Evolutionary conservation across 257 asterid genomes (phyloP).

Genomic region (Nicotiana benthamiana): DNA sequence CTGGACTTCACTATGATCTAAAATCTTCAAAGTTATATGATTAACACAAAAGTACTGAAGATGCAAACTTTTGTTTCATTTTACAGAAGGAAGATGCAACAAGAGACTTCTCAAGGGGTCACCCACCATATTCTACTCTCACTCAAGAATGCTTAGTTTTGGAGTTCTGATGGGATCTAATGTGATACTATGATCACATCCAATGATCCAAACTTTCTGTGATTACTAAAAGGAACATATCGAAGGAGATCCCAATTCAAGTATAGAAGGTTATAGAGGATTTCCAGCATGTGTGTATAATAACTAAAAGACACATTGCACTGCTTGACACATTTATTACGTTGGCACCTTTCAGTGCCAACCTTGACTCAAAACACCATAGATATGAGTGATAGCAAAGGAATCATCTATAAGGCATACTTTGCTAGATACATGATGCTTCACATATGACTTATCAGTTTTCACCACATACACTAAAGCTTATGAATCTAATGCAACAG

Average conservation of each 20-base stretch:
- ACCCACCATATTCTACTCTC: not conserved
- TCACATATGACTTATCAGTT: not conserved
- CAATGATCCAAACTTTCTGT: not conserved
- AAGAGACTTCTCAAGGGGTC: not conserved
- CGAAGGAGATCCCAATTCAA: not conserved
- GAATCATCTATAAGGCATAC: not conserved
- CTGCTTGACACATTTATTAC: not conserved
- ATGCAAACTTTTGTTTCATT: not conserved
- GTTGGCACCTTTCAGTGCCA: not conserved
- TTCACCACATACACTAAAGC: not conserved
- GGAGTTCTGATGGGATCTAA: not conserved
- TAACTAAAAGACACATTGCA: not conserved
- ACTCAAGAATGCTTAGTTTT: not conserved
- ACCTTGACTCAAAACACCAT: not conserved
- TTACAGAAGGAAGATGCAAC: not conserved
- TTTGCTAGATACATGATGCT: not conserved
- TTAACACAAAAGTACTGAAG: not conserved
- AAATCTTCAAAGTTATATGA: not conserved
- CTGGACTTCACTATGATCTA: not conserved
- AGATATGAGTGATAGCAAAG: not conserved
- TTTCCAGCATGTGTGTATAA: not conserved
- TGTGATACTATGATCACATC: not conserved
- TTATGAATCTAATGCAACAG: not conserved
- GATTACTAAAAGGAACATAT: not conserved
- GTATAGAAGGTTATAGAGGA: not conserved